A percentile compares a stretch with the other conserved stretches of the same genome.
Conservation (phyloP, 257 asterid species). For the Nicotiana obtusifolia region DNA sequence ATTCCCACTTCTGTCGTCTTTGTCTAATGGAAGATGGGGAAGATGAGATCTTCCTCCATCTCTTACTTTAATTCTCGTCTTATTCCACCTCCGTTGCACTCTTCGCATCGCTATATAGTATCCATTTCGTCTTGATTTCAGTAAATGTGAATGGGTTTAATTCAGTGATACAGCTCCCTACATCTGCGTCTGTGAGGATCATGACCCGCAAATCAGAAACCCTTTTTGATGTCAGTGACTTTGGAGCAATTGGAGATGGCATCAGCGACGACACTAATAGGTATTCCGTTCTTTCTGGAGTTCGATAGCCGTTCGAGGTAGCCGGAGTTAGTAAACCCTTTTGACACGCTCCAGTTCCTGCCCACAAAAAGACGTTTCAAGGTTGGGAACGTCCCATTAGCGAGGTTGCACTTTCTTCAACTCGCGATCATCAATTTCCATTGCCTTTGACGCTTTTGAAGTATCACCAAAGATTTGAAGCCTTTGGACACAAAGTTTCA, state of each 20-base stretch:
- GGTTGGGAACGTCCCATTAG: no score
- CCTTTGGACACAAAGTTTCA: no score
- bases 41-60: conserved; percentile 11
- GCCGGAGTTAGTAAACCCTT: no score
- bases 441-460: no score
- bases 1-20: neutral
- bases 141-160: conserved; percentile 23
- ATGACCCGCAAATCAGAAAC: neutral
- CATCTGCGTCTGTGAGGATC: conserved; percentile 11
- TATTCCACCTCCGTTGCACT: neutral
- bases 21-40: neutral
- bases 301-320: no score
- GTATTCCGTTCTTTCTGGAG: conserved; percentile 12
- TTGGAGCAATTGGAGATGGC: conserved; percentile 41
- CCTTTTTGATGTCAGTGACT: conserved; percentile 20
- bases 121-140: neutral
- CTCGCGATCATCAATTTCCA: no score
- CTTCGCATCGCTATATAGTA: neutral
- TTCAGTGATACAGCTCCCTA: conserved; percentile 23
- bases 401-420: no score
- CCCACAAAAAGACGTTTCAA: no score
- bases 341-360: no score
- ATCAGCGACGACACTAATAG: conserved; percentile 28
- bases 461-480: no score
- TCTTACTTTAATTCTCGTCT: neutral